These are phyloP conservation scores for Cordyceps militaris DNA, from an alignment of 2,329 filamentous ascomycete genomes.

Conservation along the genomic window DNA sequence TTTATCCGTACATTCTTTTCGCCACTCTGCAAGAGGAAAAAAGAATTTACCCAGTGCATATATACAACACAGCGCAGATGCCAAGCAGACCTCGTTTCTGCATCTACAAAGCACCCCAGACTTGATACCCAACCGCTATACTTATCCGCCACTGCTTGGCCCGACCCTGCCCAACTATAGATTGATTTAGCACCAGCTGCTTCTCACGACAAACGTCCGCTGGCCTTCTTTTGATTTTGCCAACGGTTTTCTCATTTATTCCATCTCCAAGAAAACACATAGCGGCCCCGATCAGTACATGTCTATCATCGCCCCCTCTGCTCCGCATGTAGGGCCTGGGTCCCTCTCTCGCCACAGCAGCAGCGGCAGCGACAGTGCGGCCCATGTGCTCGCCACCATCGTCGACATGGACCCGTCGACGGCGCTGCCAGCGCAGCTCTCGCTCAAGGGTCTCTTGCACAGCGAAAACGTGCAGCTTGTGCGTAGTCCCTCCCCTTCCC, in stretches of 20 bases:
- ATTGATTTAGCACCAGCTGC: neutral
- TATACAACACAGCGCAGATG: neutral
- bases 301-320: neutral
- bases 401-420: neutral
- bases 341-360: neutral
- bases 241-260: neutral
- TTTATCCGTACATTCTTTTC: neutral
- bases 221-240: neutral
- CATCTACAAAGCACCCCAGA: neutral
- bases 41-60: neutral
- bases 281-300: neutral
- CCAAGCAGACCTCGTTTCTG: neutral
- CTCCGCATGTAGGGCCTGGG: neutral
- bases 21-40: neutral
- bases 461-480: slow-evolving; percentile 9
- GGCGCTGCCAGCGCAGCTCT: neutral
- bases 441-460: slow-evolving; percentile 4
- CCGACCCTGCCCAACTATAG: neutral
- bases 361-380: neutral
- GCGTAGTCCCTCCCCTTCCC: neutral
- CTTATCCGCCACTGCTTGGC: neutral
- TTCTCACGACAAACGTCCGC: neutral
- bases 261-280: neutral
- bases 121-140: neutral
- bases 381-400: neutral